Percentiles rank a stretch among this genome's conserved stretches.
These are phyloP conservation scores for Aspergillus candidus DNA, from an alignment of 2,329 filamentous ascomycete genomes.

Conservation along the genomic window DNA sequence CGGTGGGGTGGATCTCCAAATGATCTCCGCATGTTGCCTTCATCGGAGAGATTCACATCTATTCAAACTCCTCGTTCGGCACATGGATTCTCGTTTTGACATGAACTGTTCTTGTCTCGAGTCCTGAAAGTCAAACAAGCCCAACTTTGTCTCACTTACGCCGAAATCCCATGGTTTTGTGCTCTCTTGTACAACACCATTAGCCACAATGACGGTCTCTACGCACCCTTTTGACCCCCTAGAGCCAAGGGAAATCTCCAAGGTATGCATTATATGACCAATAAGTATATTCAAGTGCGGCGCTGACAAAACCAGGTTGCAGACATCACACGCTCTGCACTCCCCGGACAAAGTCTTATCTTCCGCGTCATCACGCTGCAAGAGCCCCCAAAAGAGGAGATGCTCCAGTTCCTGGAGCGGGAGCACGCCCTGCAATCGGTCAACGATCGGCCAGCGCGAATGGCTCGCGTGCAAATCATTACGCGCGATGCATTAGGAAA, in stretches of 20 bases:
- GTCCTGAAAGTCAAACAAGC: no score
- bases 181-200: no score
- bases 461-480: slow-evolving; percentile 37
- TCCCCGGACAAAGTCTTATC: slow-evolving; percentile 29
- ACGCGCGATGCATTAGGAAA: background rate
- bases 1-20: background rate
- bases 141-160: no score
- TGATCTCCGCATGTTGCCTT: no score
- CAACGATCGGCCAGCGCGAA: slow-evolving; percentile 26
- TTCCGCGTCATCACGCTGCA: slow-evolving; percentile 49
- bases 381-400: slow-evolving; percentile 46
- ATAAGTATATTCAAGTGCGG: no score
- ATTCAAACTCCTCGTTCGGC: background rate
- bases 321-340: slow-evolving; percentile 28
- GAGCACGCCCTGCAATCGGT: slow-evolving; percentile 31
- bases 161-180: no score
- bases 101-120: no score
- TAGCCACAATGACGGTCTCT: slow-evolving; percentile 12
- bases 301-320: slow-evolving; percentile 17
- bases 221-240: slow-evolving; percentile 29
- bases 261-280: slow-evolving; percentile 10
- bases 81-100: background rate
- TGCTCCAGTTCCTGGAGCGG: slow-evolving; percentile 42
- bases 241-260: slow-evolving; percentile 24
- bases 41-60: background rate